These are phyloP conservation scores for Cladosporium sp. DNA, from an alignment of 2,329 filamentous ascomycete species.

Conservation along the genomic window DNA sequence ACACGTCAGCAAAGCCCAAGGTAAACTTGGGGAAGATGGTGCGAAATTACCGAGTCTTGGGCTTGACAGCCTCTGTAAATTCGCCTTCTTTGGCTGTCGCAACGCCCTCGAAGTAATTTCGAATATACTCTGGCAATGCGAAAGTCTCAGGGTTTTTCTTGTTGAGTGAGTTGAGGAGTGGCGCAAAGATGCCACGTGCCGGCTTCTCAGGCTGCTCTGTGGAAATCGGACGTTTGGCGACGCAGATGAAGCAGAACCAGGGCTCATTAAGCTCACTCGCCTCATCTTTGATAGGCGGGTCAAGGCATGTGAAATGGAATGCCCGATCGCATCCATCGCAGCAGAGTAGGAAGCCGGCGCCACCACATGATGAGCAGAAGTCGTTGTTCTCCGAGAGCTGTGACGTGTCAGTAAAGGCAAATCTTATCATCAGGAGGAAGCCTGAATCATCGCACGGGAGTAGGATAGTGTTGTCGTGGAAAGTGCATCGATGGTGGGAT, in stretches of 20 bases:
- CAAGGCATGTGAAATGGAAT: conserved; percentile 86
- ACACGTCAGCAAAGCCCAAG: conserved; percentile 11
- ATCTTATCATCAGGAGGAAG: conserved; percentile 19
- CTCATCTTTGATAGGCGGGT: conserved; percentile 66
- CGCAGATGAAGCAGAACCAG: conserved; percentile 81
- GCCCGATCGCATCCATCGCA: conserved; percentile 90
- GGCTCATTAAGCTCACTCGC: conserved; percentile 58
- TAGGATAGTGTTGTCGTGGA: conserved; percentile 28
- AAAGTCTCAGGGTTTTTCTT: conserved; percentile 38
- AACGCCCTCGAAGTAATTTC: conserved; percentile 78
- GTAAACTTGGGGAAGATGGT: background rate
- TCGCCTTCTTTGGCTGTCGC: conserved; percentile 73
- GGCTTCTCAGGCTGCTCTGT: conserved; percentile 34
- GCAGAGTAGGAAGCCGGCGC: conserved; percentile 81
- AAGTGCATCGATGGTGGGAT: conserved; percentile 33
- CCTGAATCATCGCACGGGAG: conserved; percentile 26
- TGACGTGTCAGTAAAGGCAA: conserved; percentile 37
- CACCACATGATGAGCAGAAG: conserved; percentile 82
- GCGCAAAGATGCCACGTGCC: conserved; percentile 58
- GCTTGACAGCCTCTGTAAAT: conserved; percentile 66
- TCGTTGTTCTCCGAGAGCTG: conserved; percentile 71
- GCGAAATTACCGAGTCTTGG: conserved; percentile 55
- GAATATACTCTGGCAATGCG: conserved; percentile 67
- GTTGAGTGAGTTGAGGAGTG: conserved; percentile 56
- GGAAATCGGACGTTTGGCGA: conserved; percentile 41